Base-by-base conservation (phyloP, 1,284 basidiomycete species). In the Pisolithus thermaeus region DNA sequence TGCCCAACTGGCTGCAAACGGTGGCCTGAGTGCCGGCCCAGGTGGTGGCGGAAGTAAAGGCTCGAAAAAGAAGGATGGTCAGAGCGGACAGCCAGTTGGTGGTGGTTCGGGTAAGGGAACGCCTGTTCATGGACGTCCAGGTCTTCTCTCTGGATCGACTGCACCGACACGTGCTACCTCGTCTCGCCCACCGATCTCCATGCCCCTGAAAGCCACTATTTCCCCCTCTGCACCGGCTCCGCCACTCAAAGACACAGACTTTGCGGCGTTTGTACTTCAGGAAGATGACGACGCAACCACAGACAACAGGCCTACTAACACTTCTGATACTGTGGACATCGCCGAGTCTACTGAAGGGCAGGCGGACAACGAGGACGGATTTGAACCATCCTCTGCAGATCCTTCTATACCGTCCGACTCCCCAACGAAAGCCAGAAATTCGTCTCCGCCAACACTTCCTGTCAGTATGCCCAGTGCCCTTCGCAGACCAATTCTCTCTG, bases 191-290 rank as follows among this genome's bases (percentile, higher is more conserved):
- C 79, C 81, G 7, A 81, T 87, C 60, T 73, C 76, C 32, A 78
- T 86, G 70, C 73, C 82, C 1, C 73, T 88, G 50, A 88, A 86
- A 59, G 81, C 84, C 0, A 79, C 82, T 3, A 77, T 87, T 18
- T 85, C 84, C 0, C 86, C 87, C 8, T 84, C 84, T 5, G 86
- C 84, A 2, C 87, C 87, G n/a, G 87, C 88, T 0, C 83, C 87
- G 1, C 80, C 87, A 0, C 72, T 87, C 47, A 80, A 85, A 57
- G 83, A 87, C 59, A 85, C 83, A 51, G 88, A 90, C 56, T 87
- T 92, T 58, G 76, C 81, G 1, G 79, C 83, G 0, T 87, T 87
- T 55, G 81, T 80, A 60, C 72, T 80, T 45, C 76, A 77, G 9
- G 79, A 83, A 53, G 80, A 83, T 54, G 63, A 67, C 25, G 74